Evolutionary conservation across 352 stramenopile genomes (phyloP).

Genomic region (Peronospora farinosa): DNA sequence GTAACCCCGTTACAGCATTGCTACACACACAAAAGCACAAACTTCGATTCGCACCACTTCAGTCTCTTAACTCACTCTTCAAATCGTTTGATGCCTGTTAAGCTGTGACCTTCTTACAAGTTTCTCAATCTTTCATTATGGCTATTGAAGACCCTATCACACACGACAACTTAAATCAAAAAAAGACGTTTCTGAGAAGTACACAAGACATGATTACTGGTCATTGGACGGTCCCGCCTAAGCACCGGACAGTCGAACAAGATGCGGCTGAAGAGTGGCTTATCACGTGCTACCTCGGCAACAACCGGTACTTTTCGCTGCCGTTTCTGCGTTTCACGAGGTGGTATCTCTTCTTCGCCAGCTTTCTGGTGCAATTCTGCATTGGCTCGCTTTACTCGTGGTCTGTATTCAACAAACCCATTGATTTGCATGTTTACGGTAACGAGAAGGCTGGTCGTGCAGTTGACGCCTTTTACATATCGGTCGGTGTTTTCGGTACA

Average conservation of each 20-base stretch:
- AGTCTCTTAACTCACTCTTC: too few species aligned
- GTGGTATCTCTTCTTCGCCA: constrained; percentile 58
- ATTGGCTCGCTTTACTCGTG: constrained; percentile 70
- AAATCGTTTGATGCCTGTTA: too few species aligned
- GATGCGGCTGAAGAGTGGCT: constrained; percentile 50
- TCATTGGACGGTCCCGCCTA: constrained; percentile 48
- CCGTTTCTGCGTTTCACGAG: constrained; percentile 44
- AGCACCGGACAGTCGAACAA: constrained; percentile 59
- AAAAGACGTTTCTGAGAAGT: constrained; percentile 28
- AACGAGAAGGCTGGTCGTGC: constrained; percentile 45
- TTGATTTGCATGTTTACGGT: constrained; percentile 47
- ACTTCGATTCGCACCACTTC: too few species aligned
- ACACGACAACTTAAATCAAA: constrained; percentile 3
- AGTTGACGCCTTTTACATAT: constrained; percentile 72
- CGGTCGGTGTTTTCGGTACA: constrained; percentile 51
- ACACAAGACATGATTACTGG: constrained; percentile 25
- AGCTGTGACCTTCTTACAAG: too few species aligned
- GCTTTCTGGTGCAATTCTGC: constrained; percentile 66
- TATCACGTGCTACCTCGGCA: constrained; percentile 44
- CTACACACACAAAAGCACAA: too few species aligned
- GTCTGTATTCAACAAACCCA: constrained; percentile 70
- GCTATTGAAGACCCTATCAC: constrained; percentile 19
- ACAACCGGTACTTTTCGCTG: constrained; percentile 32
- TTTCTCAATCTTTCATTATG: constrained; percentile 13
- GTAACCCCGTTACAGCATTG: too few species aligned